Evolutionary conservation across 1,284 basidiomycete genomes (phyloP).

Genomic region (Anthracocystis panici-leucophaei): DNA sequence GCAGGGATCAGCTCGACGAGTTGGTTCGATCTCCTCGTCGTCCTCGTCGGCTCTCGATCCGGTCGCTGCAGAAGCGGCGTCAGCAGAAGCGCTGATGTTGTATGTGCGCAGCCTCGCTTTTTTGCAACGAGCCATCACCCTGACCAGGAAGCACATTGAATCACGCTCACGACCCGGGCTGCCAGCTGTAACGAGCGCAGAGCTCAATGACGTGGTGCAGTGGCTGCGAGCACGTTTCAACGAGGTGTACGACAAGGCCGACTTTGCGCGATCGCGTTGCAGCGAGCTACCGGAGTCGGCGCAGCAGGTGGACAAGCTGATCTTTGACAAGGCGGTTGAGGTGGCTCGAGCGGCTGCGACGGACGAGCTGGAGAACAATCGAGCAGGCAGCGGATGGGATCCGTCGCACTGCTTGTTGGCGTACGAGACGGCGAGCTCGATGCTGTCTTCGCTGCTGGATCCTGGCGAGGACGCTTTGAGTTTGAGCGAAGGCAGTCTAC

Average conservation of each 20-base stretch:
- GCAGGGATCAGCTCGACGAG: slow-evolving; percentile 25
- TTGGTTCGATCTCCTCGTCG: slow-evolving; percentile 40
- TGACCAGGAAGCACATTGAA: slow-evolving; percentile 70
- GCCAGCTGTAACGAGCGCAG: slow-evolving; percentile 69
- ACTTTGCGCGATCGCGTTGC: slow-evolving; percentile 73
- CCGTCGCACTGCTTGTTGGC: slow-evolving; percentile 83
- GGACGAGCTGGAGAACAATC: slow-evolving; percentile 79
- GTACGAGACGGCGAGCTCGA: slow-evolving; percentile 94
- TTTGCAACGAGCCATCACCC: slow-evolving; percentile 84
- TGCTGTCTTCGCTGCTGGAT: slow-evolving; percentile 89
- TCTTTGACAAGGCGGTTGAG: slow-evolving; percentile 75
- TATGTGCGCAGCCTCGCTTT: slow-evolving; percentile 94
- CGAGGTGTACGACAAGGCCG: slow-evolving; percentile 74
- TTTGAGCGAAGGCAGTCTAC: slow-evolving; percentile 56
- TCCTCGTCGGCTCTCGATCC: slow-evolving; percentile 44
- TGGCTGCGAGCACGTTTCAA: slow-evolving; percentile 75
- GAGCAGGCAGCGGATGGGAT: slow-evolving; percentile 76
- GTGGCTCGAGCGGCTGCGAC: slow-evolving; percentile 87
- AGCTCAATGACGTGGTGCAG: slow-evolving; percentile 75
- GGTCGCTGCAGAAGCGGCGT: slow-evolving; percentile 66
- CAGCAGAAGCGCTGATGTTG: slow-evolving; percentile 84
- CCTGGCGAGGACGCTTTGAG: slow-evolving; percentile 80
- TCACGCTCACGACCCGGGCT: slow-evolving; percentile 55
- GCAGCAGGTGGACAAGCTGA: slow-evolving; percentile 72
- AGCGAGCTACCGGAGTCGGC: slow-evolving; percentile 72